Evolutionary conservation across 2,329 filamentous ascomycete species (phyloP).

Genomic region (Cladophialophora immunda): DNA sequence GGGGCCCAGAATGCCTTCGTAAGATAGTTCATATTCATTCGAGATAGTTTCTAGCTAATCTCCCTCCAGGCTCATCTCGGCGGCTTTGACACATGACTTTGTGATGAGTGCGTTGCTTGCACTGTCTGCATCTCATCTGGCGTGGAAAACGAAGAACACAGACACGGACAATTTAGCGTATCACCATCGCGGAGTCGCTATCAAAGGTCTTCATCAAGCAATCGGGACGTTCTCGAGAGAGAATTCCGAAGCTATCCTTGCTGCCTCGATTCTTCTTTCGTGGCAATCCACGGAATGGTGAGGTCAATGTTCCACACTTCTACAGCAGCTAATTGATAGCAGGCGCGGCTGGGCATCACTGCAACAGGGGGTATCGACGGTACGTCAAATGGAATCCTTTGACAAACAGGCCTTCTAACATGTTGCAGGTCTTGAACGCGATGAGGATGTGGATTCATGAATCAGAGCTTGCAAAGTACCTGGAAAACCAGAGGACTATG

Average conservation of each 20-base stretch:
- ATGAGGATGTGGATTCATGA: constrained; percentile 94
- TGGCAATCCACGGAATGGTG: constrained; percentile 98
- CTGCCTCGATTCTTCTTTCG: constrained; percentile 87
- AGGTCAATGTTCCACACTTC: constrained; percentile 50
- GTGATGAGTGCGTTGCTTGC: constrained; percentile 94
- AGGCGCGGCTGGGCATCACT: constrained; percentile 93
- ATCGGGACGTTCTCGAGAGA: constrained; percentile 84
- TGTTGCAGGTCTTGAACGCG: constrained; percentile 76
- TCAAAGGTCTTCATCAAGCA: constrained; percentile 87
- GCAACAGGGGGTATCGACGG: constrained; percentile 88
- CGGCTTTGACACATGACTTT: constrained; percentile 82
- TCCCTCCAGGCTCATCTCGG: constrained; percentile 73
- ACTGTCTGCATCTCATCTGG: constrained; percentile 93
- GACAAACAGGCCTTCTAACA: constrained; percentile 11
- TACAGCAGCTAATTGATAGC: constrained; percentile 48
- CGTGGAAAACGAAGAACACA: constrained; percentile 84
- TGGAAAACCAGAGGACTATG: constrained; percentile 52
- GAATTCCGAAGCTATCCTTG: constrained; percentile 90
- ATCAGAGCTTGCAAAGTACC: constrained; percentile 66
- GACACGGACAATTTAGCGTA: constrained; percentile 89
- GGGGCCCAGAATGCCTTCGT: constrained; percentile 93
- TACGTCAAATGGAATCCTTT: constrained; percentile 57
- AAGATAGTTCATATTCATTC: constrained; percentile 54
- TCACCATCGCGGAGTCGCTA: constrained; percentile 83
- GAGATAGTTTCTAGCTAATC: constrained; percentile 43